Percentiles rank a stretch among this genome's conserved stretches.
These are phyloP conservation scores for Glaciozyma antarctica DNA, from an alignment of 768 basidiomycete genomes.

Conservation along the genomic window DNA sequence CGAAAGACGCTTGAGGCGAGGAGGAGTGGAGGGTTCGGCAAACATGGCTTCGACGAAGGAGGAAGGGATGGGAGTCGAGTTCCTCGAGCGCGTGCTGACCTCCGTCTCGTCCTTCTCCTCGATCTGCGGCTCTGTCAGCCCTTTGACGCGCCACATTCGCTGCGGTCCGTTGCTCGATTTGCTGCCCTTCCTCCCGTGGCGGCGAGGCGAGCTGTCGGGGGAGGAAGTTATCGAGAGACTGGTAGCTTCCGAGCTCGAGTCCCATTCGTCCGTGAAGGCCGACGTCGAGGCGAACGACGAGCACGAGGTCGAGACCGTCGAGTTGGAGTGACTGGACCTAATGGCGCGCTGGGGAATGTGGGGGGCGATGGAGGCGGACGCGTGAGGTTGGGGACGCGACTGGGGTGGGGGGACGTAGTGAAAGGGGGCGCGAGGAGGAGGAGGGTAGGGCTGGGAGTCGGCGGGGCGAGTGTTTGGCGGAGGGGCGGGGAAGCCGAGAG, in stretches of 20 bases:
- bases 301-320: conserved; percentile 12
- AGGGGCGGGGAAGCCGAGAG: conserved; percentile 3
- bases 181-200: conserved; percentile 10
- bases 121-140: neutral
- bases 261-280: conserved; percentile 28
- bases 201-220: conserved; percentile 14
- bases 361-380: conserved; percentile 1
- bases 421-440: neutral
- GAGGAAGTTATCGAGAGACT: conserved; percentile 20
- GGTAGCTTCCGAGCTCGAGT: conserved; percentile 17
- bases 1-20: conserved; percentile 22
- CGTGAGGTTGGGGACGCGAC: conserved; percentile 10
- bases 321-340: conserved; percentile 17
- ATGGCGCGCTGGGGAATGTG: neutral
- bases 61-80: conserved; percentile 21
- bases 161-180: neutral
- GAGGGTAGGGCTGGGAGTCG: neutral
- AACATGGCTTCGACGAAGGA: conserved; percentile 16
- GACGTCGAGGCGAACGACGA: conserved; percentile 28
- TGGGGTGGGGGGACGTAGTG: neutral
- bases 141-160: conserved; percentile 23
- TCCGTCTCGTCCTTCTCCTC: conserved; percentile 6
- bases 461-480: conserved; percentile 6
- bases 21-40: conserved; percentile 22
- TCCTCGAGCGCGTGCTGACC: neutral